Evolutionary conservation across 192 early-diverging fungal species (phyloP), one percentile per base, ranked within the genome.

Genomic region (Umbelopsis sp.): DNA sequence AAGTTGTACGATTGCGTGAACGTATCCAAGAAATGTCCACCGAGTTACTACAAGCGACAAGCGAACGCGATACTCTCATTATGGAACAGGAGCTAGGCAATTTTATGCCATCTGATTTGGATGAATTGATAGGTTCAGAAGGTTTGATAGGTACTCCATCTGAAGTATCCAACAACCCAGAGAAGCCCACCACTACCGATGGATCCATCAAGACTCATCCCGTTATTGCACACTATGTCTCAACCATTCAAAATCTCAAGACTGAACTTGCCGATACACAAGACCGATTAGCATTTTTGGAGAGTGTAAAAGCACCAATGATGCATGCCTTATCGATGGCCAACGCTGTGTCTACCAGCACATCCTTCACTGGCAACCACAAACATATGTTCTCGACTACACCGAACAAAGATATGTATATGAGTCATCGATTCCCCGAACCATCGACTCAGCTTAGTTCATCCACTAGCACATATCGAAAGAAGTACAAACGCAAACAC

Each of bases 31-130:
- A 77, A 45, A 78, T 74, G 24, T 76, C 74, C 36, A 65, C 68
- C 2, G 77, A 87, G 29, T 65, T 87, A 2, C 69, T 80, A 10
- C 71, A 80, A 54, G 80, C 81, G 6, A 71, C 76, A 4, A 81
- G 79, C 17, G 86, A 89, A 70, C 79, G 84, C 32, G 84, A 89
- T 45, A 83, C 84, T 4, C 67, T 87, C 7, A 54, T 86, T 31
- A 80, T 87, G 31, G 84, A 87, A 51, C 74, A 76, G 24, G 81
- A 81, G 53, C 66, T 75, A 8, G 74, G 71, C 25, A 73, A 68
- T 41, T 69, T 75, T 22, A 72, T 75, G 45, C 45, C 56, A 43
- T 69, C 81, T 20, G 77, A 76, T 38, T 75, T 82, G 45, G 76
- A 76, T 4, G 71, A 62, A 14, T 34, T 62, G 71, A 29, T 78